phyloP scores from a whole-genome alignment of 768 basidiomycete species.

The Suillus decipiens region DNA sequence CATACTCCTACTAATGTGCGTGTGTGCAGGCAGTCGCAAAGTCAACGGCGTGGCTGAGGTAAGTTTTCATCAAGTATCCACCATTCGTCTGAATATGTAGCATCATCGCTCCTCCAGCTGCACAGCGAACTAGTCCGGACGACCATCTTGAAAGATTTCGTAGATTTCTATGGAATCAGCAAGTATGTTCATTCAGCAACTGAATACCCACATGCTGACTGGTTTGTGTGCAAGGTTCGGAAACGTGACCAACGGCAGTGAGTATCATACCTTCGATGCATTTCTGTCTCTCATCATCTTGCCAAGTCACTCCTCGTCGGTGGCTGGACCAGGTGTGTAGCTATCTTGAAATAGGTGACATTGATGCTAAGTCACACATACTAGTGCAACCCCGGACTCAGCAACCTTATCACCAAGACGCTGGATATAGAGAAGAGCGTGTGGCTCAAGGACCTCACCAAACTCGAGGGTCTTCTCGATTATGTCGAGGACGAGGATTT shows the following conservation, averaged over 20 bases:
- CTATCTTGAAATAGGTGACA: constrained; percentile 1
- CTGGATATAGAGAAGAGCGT: constrained; percentile 71
- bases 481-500: constrained; percentile 74
- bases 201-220: constrained; percentile 16
- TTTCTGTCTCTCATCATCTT: not conserved
- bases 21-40: constrained; percentile 61
- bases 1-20: not conserved
- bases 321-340: constrained; percentile 78
- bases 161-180: constrained; percentile 87
- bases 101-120: constrained; percentile 42
- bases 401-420: constrained; percentile 80
- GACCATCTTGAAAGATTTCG: constrained; percentile 88
- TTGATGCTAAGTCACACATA: constrained; percentile 7
- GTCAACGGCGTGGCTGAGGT: constrained; percentile 97
- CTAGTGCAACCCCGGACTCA: constrained; percentile 87
- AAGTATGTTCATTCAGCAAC: constrained; percentile 42
- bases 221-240: constrained; percentile 50
- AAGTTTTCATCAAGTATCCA: not conserved
- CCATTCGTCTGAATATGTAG: not conserved
- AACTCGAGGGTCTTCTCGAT: constrained; percentile 76
- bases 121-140: constrained; percentile 88
- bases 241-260: constrained; percentile 93
- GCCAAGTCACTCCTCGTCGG: constrained; percentile 82
- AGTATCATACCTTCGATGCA: constrained; percentile 30
- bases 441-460: constrained; percentile 85